A percentile compares a stretch with the other conserved stretches of the same genome.
phyloP scores from a whole-genome alignment of 768 basidiomycete species.

The Termitomyces eurrhizus region DNA sequence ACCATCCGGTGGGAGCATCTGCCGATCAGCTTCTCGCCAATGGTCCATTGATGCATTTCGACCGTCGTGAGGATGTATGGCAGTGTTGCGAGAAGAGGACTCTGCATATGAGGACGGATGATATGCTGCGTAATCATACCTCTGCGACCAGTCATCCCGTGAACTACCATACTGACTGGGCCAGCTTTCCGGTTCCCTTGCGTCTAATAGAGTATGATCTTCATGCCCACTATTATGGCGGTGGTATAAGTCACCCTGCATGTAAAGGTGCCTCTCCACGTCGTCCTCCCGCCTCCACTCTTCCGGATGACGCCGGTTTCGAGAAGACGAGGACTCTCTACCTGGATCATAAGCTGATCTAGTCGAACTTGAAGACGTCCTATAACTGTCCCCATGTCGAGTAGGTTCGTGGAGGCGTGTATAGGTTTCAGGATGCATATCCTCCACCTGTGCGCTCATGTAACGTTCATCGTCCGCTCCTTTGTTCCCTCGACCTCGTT shows the following conservation, averaged over 20 bases:
- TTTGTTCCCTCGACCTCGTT: slow-evolving; percentile 50
- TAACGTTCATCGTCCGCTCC: slow-evolving; percentile 46
- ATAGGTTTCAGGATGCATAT: slow-evolving; percentile 49
- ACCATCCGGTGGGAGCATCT: slow-evolving; percentile 15
- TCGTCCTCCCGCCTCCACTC: slow-evolving; percentile 46
- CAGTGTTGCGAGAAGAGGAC: slow-evolving; percentile 36
- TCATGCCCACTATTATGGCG: slow-evolving; percentile 41
- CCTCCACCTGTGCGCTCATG: slow-evolving; percentile 46
- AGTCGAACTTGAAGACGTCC: slow-evolving; percentile 39
- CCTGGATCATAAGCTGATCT: slow-evolving; percentile 40
- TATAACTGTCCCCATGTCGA: slow-evolving; percentile 46
- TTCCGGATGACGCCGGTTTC: slow-evolving; percentile 47
- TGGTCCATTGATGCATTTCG: slow-evolving; percentile 35
- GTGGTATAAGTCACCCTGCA: slow-evolving; percentile 42
- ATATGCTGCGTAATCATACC: slow-evolving; percentile 39
- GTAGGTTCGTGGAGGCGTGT: slow-evolving; percentile 44
- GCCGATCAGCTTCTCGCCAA: slow-evolving; percentile 40
- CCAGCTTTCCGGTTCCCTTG: slow-evolving; percentile 46
- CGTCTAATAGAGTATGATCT: slow-evolving; percentile 39
- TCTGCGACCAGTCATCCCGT: slow-evolving; percentile 46
- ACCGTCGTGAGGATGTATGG: slow-evolving; percentile 34
- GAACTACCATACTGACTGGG: slow-evolving; percentile 38
- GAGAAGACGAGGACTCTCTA: slow-evolving; percentile 51
- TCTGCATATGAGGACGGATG: slow-evolving; percentile 45
- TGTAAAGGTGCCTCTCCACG: slow-evolving; percentile 41